Conservation (phyloP, 192 early-diverging fungal species). For the Haplosporangium gracile region DNA sequence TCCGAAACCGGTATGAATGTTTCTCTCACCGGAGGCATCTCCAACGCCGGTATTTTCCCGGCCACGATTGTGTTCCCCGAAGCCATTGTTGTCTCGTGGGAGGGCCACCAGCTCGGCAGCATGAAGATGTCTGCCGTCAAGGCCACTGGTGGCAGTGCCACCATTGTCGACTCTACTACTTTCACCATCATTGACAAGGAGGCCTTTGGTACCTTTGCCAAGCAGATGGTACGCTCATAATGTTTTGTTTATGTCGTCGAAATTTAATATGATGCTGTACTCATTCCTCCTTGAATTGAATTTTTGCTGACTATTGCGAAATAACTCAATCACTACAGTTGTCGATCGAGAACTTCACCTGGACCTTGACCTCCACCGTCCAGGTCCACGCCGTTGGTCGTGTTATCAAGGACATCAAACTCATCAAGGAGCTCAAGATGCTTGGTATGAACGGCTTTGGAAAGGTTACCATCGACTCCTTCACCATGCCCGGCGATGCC, state of each 20-base stretch:
- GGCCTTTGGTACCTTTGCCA: conserved; percentile 62
- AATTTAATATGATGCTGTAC: not conserved
- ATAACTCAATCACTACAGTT: conserved; percentile 13
- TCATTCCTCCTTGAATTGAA: not conserved
- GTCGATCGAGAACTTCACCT: conserved; percentile 39
- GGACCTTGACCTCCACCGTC: conserved; percentile 40
- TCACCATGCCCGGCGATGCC: conserved; percentile 66
- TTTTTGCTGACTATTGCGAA: not conserved
- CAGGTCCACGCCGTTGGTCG: conserved; percentile 36
- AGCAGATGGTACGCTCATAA: conserved; percentile 53
- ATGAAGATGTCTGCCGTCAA: conserved; percentile 60
- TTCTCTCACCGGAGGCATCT: conserved; percentile 60
- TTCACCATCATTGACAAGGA: conserved; percentile 58
- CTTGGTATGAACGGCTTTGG: conserved; percentile 65
- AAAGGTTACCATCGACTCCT: conserved; percentile 61
- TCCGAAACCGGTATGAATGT: conserved; percentile 60
- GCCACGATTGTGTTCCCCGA: conserved; percentile 63
- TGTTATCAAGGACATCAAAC: conserved; percentile 36
- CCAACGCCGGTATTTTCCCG: conserved; percentile 64
- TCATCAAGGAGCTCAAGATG: conserved; percentile 45
- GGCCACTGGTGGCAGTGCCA: conserved; percentile 57
- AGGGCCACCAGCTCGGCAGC: conserved; percentile 60
- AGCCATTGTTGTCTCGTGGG: conserved; percentile 63
- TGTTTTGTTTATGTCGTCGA: not conserved
- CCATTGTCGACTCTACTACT: conserved; percentile 53